Evolutionary conservation across 441 rosid species (phyloP).

Genomic region (Kokia cookei): DNA sequence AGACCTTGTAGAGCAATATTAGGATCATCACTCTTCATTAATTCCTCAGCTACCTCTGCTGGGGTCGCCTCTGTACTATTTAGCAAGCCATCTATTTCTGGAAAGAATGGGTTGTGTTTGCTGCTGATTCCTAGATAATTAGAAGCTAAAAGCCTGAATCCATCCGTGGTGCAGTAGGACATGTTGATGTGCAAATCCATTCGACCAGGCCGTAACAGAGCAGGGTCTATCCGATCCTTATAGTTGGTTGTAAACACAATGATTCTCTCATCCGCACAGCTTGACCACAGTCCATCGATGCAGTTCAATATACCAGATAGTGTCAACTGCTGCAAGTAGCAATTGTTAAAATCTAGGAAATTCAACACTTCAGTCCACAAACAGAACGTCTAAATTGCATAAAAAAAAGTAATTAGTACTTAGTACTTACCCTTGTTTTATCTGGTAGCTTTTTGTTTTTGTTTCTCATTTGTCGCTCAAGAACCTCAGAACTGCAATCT

Average conservation of each 20-base stretch:
- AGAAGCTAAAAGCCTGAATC: conserved; percentile 39
- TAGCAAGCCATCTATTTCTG: conserved; percentile 31
- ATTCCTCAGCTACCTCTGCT: conserved; percentile 55
- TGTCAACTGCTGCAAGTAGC: conserved; percentile 24
- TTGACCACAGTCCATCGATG: conserved; percentile 73
- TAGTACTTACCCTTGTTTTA: neutral
- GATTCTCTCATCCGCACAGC: conserved; percentile 63
- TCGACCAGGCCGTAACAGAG: conserved; percentile 66
- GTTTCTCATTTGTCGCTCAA: neutral
- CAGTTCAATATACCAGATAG: conserved; percentile 48
- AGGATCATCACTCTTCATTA: conserved; percentile 43
- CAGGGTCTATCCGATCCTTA: conserved; percentile 58
- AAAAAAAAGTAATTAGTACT: no score
- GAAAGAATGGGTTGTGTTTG: conserved; percentile 20
- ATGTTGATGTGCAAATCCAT: conserved; percentile 70
- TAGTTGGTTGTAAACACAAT: conserved; percentile 65
- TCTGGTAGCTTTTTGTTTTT: neutral
- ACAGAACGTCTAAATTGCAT: neutral
- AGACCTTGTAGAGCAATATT: conserved; percentile 39
- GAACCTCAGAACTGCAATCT: conserved; percentile 21
- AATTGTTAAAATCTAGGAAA: neutral
- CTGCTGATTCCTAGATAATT: conserved; percentile 41
- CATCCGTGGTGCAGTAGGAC: conserved; percentile 50
- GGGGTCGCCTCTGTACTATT: conserved; percentile 39
- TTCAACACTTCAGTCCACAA: neutral